A percentile compares a stretch with the other conserved stretches of the same genome.
Conservation (phyloP, 306 rosid genomes). For the Prunus mira region DNA sequence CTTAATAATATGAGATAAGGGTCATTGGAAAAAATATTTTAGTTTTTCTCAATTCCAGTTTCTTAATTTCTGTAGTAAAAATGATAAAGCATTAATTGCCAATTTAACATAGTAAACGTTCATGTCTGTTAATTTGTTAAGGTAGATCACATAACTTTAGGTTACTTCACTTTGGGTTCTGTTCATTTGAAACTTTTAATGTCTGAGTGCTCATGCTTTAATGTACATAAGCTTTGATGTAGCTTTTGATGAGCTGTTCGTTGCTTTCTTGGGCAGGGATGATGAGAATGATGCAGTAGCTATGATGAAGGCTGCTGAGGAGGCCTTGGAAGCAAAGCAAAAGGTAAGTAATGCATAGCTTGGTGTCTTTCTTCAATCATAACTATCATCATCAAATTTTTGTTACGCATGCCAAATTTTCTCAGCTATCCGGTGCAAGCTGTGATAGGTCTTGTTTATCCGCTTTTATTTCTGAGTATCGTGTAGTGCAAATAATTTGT, state of each 20-base stretch:
- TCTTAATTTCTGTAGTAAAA: not conserved
- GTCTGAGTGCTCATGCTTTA: not conserved
- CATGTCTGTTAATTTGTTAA: not conserved
- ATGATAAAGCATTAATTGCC: not conserved
- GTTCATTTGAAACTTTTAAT: not conserved
- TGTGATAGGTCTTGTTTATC: not conserved
- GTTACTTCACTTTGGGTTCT: not conserved
- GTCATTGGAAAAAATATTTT: not conserved
- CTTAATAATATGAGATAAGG: not conserved
- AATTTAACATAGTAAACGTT: not conserved
- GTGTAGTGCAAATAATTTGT: not conserved
- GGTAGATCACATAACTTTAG: not conserved
- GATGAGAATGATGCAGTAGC: slow-evolving; percentile 71
- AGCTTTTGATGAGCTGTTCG: slow-evolving; percentile 29
- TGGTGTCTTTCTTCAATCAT: slow-evolving; percentile 7
- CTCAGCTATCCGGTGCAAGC: not conserved
- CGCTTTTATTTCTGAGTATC: not conserved
- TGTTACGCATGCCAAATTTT: not conserved
- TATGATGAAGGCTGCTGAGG: slow-evolving; percentile 87
- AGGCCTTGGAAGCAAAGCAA: slow-evolving; percentile 71
- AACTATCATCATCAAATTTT: not conserved
- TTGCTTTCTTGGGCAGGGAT: slow-evolving; percentile 54
- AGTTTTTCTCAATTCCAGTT: not conserved
- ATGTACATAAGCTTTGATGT: slow-evolving; percentile 16
- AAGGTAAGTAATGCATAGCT: slow-evolving; percentile 50